Conservation (phyloP, 2,329 filamentous ascomycete genomes). For the Periconia sp. region DNA sequence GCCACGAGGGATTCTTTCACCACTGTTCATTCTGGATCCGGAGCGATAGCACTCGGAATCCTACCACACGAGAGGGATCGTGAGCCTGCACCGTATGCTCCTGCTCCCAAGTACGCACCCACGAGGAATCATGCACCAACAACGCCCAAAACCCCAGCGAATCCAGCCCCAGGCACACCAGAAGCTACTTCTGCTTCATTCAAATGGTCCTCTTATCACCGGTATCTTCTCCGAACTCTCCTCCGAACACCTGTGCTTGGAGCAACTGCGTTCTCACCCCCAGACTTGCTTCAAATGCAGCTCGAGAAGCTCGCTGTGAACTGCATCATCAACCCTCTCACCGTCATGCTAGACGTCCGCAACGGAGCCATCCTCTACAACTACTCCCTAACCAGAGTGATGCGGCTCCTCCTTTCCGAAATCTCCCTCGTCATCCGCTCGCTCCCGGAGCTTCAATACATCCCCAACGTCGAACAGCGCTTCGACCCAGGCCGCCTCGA, state of each 20-base stretch:
- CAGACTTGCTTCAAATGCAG: constrained; percentile 70
- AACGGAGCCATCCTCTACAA: constrained; percentile 74
- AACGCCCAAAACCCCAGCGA: constrained; percentile 12
- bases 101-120: constrained; percentile 14
- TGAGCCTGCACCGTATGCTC: constrained; percentile 26
- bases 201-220: constrained; percentile 46
- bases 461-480: constrained; percentile 61
- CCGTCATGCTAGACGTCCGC: constrained; percentile 73
- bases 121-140: not conserved
- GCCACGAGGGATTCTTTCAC: constrained; percentile 51
- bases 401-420: constrained; percentile 73
- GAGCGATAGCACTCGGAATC: constrained; percentile 60
- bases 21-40: constrained; percentile 60
- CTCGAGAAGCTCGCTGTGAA: constrained; percentile 77
- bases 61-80: constrained; percentile 45
- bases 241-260: constrained; percentile 64
- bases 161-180: constrained; percentile 17
- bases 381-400: constrained; percentile 63
- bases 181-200: constrained; percentile 21
- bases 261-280: constrained; percentile 59
- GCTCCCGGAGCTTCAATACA: constrained; percentile 71
- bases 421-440: constrained; percentile 69
- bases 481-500: constrained; percentile 65
- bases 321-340: constrained; percentile 77
- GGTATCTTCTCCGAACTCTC: constrained; percentile 67